Percentiles rank a stretch among this genome's conserved stretches.
Evolutionary conservation across 2,329 filamentous ascomycete genomes (phyloP).

Genomic region (Colletotrichum ledebouriae): DNA sequence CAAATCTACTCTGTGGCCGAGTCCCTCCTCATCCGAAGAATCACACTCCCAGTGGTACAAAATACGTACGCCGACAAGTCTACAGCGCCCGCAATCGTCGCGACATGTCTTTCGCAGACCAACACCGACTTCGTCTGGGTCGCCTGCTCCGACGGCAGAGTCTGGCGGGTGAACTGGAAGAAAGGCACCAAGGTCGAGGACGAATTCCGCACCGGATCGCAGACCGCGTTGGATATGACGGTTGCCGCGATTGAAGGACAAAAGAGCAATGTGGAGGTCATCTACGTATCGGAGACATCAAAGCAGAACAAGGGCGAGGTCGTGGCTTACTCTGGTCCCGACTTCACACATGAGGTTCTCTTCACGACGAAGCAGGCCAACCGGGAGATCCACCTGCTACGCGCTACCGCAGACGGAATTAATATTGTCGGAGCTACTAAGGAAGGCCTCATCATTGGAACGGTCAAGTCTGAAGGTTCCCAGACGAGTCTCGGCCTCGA

Average conservation of each 20-base stretch:
- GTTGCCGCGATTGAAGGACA: constrained; percentile 56
- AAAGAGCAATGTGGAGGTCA: constrained; percentile 56
- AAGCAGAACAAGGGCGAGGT: constrained; percentile 50
- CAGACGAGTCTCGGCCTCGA: constrained; percentile 56
- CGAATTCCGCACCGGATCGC: constrained; percentile 58
- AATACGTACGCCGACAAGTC: constrained; percentile 46
- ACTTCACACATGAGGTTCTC: constrained; percentile 51
- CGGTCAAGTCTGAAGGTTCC: constrained; percentile 51
- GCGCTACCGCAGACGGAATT: constrained; percentile 66
- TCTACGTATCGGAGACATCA: constrained; percentile 47
- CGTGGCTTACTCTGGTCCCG: constrained; percentile 58
- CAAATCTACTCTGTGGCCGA: constrained; percentile 86
- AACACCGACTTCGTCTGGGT: constrained; percentile 69
- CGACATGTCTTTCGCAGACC: constrained; percentile 55
- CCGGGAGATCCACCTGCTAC: constrained; percentile 57
- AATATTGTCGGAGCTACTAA: constrained; percentile 61
- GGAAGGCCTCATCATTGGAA: constrained; percentile 72
- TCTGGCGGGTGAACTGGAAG: constrained; percentile 72
- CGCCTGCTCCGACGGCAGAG: constrained; percentile 67
- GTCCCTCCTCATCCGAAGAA: constrained; percentile 82
- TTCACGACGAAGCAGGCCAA: constrained; percentile 54
- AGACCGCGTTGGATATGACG: constrained; percentile 61
- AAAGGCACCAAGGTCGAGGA: constrained; percentile 58
- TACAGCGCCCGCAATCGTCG: constrained; percentile 54
- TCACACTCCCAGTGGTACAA: constrained; percentile 63